These are phyloP conservation scores for Neopestalotiopsis clavispora DNA, from an alignment of 2,329 filamentous ascomycete genomes.

Conservation along the genomic window DNA sequence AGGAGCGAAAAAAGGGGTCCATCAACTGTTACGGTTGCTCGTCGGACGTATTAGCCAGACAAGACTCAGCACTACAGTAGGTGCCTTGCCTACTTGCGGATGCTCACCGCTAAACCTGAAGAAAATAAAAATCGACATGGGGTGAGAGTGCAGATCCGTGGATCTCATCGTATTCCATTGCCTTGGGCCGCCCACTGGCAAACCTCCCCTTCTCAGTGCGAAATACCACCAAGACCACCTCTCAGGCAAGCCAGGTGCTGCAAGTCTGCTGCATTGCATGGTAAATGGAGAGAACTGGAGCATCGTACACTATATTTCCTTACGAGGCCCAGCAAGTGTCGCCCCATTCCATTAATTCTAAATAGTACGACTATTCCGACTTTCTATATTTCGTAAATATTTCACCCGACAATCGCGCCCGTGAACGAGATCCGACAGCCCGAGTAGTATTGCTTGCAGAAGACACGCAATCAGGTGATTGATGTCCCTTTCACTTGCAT, in stretches of 20 bases:
- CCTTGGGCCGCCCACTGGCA: neutral
- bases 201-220: neutral
- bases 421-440: neutral
- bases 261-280: neutral
- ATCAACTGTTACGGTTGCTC: neutral
- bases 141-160: constrained; percentile 6
- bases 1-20: constrained; percentile 6
- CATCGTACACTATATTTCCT: constrained; percentile 3
- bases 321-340: constrained; percentile 2
- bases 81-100: neutral
- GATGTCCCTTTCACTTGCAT: neutral
- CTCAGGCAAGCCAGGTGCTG: neutral
- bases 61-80: neutral
- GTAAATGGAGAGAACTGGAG: neutral
- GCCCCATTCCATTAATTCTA: neutral
- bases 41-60: neutral
- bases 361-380: neutral
- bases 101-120: constrained; percentile 13
- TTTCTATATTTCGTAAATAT: neutral
- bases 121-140: neutral
- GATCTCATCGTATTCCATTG: constrained; percentile 12
- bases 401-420: neutral
- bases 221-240: neutral
- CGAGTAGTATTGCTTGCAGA: neutral
- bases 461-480: neutral